Conservation (phyloP, 2,329 filamentous ascomycete genomes). For the Fusarium humuli region DNA sequence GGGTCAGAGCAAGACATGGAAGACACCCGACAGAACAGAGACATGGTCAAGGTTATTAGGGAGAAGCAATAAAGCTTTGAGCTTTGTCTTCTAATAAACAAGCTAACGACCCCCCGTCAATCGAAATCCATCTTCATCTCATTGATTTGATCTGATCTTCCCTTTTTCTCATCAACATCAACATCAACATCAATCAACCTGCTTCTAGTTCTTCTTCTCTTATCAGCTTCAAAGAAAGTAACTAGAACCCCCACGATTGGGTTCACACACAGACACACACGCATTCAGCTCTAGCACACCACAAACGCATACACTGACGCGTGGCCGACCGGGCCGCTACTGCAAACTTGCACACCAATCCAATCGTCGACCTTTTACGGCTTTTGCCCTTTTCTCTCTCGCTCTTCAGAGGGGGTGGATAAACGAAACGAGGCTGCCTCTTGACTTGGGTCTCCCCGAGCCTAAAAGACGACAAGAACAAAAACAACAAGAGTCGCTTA, state of each 20-base stretch:
- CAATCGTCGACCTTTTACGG: constrained; percentile 22
- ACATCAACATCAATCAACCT: not conserved
- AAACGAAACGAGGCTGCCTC: constrained; percentile 21
- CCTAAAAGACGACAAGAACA: constrained; percentile 1
- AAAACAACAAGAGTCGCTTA: constrained; percentile 4
- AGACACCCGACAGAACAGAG: not conserved
- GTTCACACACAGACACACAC: constrained; percentile 13
- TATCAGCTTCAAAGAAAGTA: constrained; percentile 8
- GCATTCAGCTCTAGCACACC: constrained; percentile 3
- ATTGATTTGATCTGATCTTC: constrained; percentile 2
- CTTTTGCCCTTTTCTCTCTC: constrained; percentile 11
- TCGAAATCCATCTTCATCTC: not conserved
- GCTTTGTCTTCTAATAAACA: constrained; percentile 1
- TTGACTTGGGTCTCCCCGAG: not conserved
- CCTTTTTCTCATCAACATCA: not conserved
- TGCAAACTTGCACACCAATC: constrained; percentile 5
- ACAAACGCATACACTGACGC: constrained; percentile 1
- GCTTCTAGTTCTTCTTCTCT: constrained; percentile 10
- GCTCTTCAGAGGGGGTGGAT: not conserved
- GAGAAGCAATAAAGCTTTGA: constrained; percentile 7
- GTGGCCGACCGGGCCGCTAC: constrained; percentile 7
- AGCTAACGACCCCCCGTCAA: not conserved
- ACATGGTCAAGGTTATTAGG: constrained; percentile 5
- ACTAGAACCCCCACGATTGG: constrained; percentile 30
- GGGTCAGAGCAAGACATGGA: not conserved